A percentile compares a stretch with the other conserved stretches of the same genome.
Evolutionary conservation across 202 grass and related monocot species (phyloP).

Genomic region (Panicum hallii): DNA sequence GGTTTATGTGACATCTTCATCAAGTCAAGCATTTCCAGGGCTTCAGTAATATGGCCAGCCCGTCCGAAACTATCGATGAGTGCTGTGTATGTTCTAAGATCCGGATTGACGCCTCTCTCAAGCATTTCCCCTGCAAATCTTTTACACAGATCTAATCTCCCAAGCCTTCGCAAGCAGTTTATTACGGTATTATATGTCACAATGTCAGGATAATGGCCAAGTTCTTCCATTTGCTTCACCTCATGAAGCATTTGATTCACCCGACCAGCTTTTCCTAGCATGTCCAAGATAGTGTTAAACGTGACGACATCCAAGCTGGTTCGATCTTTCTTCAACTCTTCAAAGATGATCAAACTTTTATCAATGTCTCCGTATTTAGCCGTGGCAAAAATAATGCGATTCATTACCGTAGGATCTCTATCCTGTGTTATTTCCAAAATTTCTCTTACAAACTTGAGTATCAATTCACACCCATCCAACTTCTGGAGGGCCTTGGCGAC

Average conservation of each 20-base stretch:
- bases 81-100: slow-evolving; percentile 79
- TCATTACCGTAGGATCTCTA: slow-evolving; percentile 72
- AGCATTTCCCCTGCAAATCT: slow-evolving; percentile 65
- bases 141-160: slow-evolving; percentile 69
- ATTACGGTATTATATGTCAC: slow-evolving; percentile 91
- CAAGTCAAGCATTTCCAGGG: slow-evolving; percentile 60
- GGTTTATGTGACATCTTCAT: slow-evolving; percentile 72
- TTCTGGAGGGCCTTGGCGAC: slow-evolving; percentile 71
- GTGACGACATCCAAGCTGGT: slow-evolving; percentile 65
- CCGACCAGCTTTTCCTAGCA: slow-evolving; percentile 73
- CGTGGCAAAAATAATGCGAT: slow-evolving; percentile 60
- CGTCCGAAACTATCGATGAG: slow-evolving; percentile 76
- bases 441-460: slow-evolving; percentile 73
- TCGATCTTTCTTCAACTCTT: slow-evolving; percentile 68
- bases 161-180: slow-evolving; percentile 73
- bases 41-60: slow-evolving; percentile 66
- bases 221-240: slow-evolving; percentile 66
- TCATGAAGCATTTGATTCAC: slow-evolving; percentile 74
- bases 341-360: slow-evolving; percentile 76
- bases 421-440: slow-evolving; percentile 62
- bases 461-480: slow-evolving; percentile 54
- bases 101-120: slow-evolving; percentile 63
- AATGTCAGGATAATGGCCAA: slow-evolving; percentile 68
- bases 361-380: slow-evolving; percentile 61
- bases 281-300: slow-evolving; percentile 78